Evolutionary conservation across 2,329 filamentous ascomycete genomes (phyloP), one percentile per base, ranked within the genome.

Genomic region (Hypoxylon sp.): DNA sequence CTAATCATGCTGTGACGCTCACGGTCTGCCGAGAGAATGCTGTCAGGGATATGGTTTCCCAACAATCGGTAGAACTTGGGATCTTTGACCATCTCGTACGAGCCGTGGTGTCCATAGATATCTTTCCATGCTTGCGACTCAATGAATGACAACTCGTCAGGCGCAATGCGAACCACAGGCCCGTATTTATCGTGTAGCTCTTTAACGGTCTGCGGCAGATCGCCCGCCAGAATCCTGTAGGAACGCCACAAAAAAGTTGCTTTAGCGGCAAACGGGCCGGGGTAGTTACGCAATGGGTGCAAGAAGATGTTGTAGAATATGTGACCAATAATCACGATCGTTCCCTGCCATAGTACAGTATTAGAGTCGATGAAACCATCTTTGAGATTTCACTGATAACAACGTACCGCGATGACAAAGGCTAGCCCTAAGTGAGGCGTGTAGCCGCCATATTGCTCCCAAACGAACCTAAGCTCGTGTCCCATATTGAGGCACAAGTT

Each of bases 111-210:
- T n/a, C 78, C 78, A 66, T 80, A 78, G 51, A 82, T 79, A 51
- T 82, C 80, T 53, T 74, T 74, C 73, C 77, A 80, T 4, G 80
- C 78, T 17, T 75, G 71, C 5, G 76, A 53, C 77, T 79, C 63
- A 54, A 74, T 77, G 73, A 82, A 84, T 1, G 81, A 80, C 14
- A 85, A 74, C 65, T 84, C 80, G 50, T 81, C 76, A 0, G 83
- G 83, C 2, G 77, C 77, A 29, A 82, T 69, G 5, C 83, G 81
- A 13, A 85, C 80, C 1, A 85, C 76, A 17, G 63, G 55, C 9
- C 63, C 63, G n/a, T 72, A 70, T 22, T 59, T 54, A 1, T 55
- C 55, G 39, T 67, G 64, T 2, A 71, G 47, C 9, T 58, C 5
- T 11, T 9, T 35, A 3, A 70, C 42, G 0, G 17, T 19, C 19